Base-by-base conservation (phyloP, 345 rosid species). In the Euphorbia lathyris region DNA sequence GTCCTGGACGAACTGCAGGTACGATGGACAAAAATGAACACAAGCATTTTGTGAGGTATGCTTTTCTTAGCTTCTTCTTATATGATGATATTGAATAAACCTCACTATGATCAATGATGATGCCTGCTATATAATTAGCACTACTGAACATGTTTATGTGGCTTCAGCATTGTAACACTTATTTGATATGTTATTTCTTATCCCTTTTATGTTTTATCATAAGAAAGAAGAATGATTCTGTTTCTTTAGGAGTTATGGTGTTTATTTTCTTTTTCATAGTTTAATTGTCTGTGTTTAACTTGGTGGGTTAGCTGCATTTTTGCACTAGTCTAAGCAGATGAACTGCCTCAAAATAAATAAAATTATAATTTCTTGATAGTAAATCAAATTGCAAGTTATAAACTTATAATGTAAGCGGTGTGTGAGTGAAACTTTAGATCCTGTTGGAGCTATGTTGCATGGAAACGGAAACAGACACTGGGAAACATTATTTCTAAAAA, bases 21-120 rank as follows among this genome's bases (percentile, higher is more conserved):
- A 38, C 76, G 29, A 43, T 83, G 38, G 97, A 92, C 79, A 78
- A 70, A 50, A 78, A 84, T 26, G 91, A 95, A 70, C 93, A 90
- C 47, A 90, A 86, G 76, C 98, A 92, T 65, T 79, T 88, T 68
- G 98, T 95, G 77, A 86, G 94, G 99, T 92, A 79, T 56, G 67
- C 7, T 48, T 20, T 63, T 0, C 11, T 40, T 34, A 13, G 27
- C 34, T 40, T 38, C 14, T 40, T 20, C 6, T 20, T 10, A 9
- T 13, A 11, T 22, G 11, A 11, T 16, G 5, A 3, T 34, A 17
- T 55, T 57, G 17, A 27, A 57, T 57, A 7, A 19, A 50, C 13
- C 27, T 51, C 13, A 20, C 25, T 9, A 65, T 47, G 55, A 11
- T 50, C 34, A 50, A 9, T 65, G 68, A 9, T 45, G 25, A 3